phyloP scores from a whole-genome alignment of 2,329 filamentous ascomycete species.

The Fusarium euwallaceae region DNA sequence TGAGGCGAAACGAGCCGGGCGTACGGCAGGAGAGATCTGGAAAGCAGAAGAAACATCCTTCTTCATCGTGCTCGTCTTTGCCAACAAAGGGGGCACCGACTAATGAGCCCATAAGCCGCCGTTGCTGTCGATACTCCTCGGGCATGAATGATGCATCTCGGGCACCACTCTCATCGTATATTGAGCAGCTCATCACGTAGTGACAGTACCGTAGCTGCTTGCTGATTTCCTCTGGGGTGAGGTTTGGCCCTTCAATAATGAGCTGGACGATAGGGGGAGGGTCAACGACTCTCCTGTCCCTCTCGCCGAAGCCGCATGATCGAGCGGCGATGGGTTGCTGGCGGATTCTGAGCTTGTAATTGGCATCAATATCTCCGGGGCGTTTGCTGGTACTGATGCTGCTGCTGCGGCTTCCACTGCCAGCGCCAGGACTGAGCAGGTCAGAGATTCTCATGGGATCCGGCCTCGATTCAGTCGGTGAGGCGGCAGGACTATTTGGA shows the following conservation, averaged over 20 bases:
- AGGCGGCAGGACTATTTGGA: conserved; percentile 20
- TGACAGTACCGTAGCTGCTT: conserved; percentile 70
- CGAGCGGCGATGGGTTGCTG: conserved; percentile 84
- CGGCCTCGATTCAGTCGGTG: conserved; percentile 31
- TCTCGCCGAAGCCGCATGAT: conserved; percentile 86
- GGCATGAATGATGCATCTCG: conserved; percentile 79
- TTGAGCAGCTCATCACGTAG: conserved; percentile 81
- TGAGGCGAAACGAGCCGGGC: conserved; percentile 80
- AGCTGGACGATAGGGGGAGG: conserved; percentile 87
- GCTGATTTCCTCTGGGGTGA: conserved; percentile 67
- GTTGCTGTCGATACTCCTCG: conserved; percentile 77
- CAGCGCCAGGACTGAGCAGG: conserved; percentile 28
- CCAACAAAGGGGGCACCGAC: conserved; percentile 83
- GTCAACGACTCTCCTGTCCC: conserved; percentile 85
- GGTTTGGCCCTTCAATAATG: conserved; percentile 69
- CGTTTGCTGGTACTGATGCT: conserved; percentile 6
- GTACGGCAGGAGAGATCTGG: conserved; percentile 85
- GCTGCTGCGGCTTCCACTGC: not conserved
- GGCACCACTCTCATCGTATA: conserved; percentile 77
- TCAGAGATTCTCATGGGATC: conserved; percentile 44
- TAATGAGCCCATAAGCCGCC: conserved; percentile 83
- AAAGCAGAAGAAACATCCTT: conserved; percentile 89
- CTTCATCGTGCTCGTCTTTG: conserved; percentile 77
- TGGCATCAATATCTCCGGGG: conserved; percentile 28
- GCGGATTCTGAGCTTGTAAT: conserved; percentile 64